Evolutionary conservation across 228 moss, liverwort and hornwort species (phyloP), one percentile per base, ranked within the genome.

Genomic region (Sphagnum magellanicum): DNA sequence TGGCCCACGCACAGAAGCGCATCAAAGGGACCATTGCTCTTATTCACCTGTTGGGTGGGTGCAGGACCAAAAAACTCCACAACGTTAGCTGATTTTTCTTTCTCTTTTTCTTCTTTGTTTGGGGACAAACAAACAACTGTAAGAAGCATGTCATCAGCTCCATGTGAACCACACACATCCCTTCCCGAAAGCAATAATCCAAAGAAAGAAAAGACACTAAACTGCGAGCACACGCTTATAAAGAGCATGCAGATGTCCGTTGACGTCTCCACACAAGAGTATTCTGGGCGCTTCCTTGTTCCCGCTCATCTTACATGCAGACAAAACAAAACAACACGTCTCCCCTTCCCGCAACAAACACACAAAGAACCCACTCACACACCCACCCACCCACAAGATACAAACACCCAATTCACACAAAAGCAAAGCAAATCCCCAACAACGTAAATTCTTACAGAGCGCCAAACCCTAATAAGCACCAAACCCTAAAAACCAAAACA

Each of bases 1-100:
- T 92, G 94, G 1, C 98, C 98, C 49, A 94, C 98, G 67, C 98
- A 98, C 17, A 98, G 70, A 60, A 83, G 87, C 1, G 82, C 92
- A 64, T 89, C 92, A 63, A 98, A 98, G 16, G 92, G 92, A 6
- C 98, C 98, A 76, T 89, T 93, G 63, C 70, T 81, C 70, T 92
- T 90, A 74, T 94, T 90, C 70, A 92, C 94, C 94, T 94, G 86
- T 47, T 50, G 46, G 48, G 73, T 5, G 4, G 49, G 4, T 17
- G 50, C 9, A n/a, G 10, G 61, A 6, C 48, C 49, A 52, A 13
- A 4, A 16, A 5, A 11, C 10, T 46, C 14, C 15, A 58, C 5
- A 6, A 12, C 9, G 13, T 50, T 13, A 62, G 51, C 14, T 6
- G 12, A 52, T 47, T 49, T 32, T 50, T 16, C 51, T 55, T 61